Percentiles rank a stretch among this genome's conserved stretches.
phyloP scores from a whole-genome alignment of 192 early-diverging fungal species.

The Helicostylum pulchrum region DNA sequence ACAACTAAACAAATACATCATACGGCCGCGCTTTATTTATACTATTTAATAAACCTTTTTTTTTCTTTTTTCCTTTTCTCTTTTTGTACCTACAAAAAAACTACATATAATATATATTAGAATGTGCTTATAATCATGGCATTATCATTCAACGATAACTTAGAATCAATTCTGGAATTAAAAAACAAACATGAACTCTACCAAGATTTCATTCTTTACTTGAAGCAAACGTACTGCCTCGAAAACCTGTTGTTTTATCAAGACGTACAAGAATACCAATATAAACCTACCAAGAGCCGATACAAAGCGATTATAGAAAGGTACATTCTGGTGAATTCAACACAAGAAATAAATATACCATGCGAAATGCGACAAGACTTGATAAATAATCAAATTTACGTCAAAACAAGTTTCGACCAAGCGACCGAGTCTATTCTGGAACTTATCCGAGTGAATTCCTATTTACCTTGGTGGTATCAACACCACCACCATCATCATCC shows the following conservation, averaged over 20 bases:
- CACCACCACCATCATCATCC: background rate
- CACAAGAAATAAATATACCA: slow-evolving; percentile 37
- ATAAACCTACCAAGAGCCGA: background rate
- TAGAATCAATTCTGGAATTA: slow-evolving; percentile 1
- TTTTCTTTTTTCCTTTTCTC: slow-evolving; percentile 12
- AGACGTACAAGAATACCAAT: slow-evolving; percentile 30
- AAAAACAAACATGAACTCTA: background rate
- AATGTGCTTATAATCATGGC: background rate
- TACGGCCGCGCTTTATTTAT: background rate
- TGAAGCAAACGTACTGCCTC: slow-evolving; percentile 23
- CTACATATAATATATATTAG: no score
- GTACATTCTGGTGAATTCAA: slow-evolving; percentile 25
- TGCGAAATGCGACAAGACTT: slow-evolving; percentile 29
- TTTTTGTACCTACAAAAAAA: background rate
- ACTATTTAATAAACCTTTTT: background rate
- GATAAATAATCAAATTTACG: slow-evolving; percentile 20
- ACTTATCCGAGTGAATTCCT: slow-evolving; percentile 29
- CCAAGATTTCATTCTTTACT: background rate
- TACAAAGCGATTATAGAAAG: slow-evolving; percentile 21
- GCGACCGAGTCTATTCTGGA: slow-evolving; percentile 23
- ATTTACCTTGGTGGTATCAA: slow-evolving; percentile 11
- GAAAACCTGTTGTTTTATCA: slow-evolving; percentile 42
- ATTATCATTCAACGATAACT: background rate
- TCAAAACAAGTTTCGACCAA: slow-evolving; percentile 14
- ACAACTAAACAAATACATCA: no score